Conservation (phyloP, 2,329 filamentous ascomycete species). For the Sporothrix globosa region DNA sequence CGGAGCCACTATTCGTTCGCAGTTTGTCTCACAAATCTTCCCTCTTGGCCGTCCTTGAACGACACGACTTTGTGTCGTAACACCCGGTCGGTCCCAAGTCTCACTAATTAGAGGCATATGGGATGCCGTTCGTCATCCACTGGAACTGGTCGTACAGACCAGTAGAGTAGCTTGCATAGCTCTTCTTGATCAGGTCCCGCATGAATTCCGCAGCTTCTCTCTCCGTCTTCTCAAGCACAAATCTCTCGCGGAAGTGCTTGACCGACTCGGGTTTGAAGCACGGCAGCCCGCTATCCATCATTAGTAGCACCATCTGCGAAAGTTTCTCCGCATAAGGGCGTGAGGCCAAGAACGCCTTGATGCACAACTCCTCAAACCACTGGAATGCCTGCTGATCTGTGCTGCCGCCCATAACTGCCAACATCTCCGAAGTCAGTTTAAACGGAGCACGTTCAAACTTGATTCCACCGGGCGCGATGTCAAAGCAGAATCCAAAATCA, state of each 20-base stretch:
- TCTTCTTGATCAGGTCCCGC: slow-evolving; percentile 84
- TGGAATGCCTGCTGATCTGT: slow-evolving; percentile 85
- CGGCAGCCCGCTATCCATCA: slow-evolving; percentile 94
- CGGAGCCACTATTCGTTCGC: not conserved
- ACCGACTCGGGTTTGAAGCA: slow-evolving; percentile 98
- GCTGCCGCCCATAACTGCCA: slow-evolving; percentile 95
- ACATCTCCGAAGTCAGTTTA: slow-evolving; percentile 96
- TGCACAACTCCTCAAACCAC: slow-evolving; percentile 94
- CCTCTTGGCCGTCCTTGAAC: not conserved
- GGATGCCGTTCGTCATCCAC: slow-evolving; percentile 41
- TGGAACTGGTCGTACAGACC: slow-evolving; percentile 98
- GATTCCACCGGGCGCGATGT: slow-evolving; percentile 94
- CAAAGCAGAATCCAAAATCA: slow-evolving; percentile 99
- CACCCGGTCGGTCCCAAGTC: no score
- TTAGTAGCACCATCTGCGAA: slow-evolving; percentile 84
- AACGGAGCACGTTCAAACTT: slow-evolving; percentile 98
- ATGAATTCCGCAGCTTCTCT: slow-evolving; percentile 94
- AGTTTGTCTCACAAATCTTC: no score
- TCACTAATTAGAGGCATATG: slow-evolving; percentile 36
- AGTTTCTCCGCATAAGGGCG: slow-evolving; percentile 87
- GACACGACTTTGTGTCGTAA: no score
- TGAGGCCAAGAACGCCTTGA: slow-evolving; percentile 91
- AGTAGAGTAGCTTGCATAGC: slow-evolving; percentile 86
- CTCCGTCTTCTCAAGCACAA: slow-evolving; percentile 89
- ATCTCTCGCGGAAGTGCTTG: slow-evolving; percentile 86